Conservation (phyloP, 305 asterid genomes). For the Fraxinus baroniana region DNA sequence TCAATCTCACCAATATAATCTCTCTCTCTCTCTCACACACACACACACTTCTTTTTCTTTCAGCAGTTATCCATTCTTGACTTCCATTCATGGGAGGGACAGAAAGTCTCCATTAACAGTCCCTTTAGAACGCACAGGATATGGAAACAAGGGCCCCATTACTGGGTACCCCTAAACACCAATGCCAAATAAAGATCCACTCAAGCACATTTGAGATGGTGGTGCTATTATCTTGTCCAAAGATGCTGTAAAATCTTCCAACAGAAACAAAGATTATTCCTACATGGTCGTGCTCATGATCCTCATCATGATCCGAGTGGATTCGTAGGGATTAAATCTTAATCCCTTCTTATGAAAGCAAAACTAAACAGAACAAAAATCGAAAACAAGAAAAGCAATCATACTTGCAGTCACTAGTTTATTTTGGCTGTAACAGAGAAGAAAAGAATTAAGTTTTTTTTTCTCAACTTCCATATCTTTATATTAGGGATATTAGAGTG, state of each 20-base stretch:
- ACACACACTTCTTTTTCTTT: too few relatives aligned
- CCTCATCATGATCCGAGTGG: conserved; percentile 25
- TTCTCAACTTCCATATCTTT: neutral
- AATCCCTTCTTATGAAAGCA: neutral
- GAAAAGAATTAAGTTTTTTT: neutral
- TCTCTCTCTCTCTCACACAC: neutral
- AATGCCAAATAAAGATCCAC: conserved; percentile 35
- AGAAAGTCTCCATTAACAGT: conserved; percentile 47
- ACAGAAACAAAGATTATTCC: conserved; percentile 47
- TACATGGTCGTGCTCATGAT: conserved; percentile 37
- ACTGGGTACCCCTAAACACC: conserved; percentile 29
- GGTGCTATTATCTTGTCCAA: conserved; percentile 25
- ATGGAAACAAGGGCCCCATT: conserved; percentile 38
- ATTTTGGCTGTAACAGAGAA: neutral
- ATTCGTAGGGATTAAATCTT: neutral
- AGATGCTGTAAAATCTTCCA: conserved; percentile 35
- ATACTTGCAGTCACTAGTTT: neutral
- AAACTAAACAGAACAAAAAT: neutral
- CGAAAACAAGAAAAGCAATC: neutral
- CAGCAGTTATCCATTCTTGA: too few relatives aligned
- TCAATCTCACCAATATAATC: conserved; percentile 23
- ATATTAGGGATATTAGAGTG: neutral
- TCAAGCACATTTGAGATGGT: conserved; percentile 37
- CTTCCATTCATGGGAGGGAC: conserved; percentile 42
- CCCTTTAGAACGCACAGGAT: conserved; percentile 30